Percentiles rank a stretch among this genome's conserved stretches.
Conservation (phyloP, 768 basidiomycete species). For the Pilatotrama ljubarskyi region DNA sequence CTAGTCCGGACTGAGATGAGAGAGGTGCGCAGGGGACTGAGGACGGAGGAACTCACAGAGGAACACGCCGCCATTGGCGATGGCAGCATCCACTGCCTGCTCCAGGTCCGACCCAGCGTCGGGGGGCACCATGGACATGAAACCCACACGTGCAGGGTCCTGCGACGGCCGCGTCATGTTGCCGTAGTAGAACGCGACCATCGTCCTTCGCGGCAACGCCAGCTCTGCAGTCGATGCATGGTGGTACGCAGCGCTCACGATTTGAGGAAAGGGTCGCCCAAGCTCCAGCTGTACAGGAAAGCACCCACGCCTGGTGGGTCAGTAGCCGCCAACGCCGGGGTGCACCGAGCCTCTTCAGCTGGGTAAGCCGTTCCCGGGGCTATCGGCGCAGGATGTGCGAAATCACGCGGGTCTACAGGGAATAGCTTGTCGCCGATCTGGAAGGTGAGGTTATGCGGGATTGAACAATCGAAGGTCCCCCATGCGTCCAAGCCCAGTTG, state of each 20-base stretch:
- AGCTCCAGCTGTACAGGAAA: constrained; percentile 74
- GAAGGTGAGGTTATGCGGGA: constrained; percentile 65
- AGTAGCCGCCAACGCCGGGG: constrained; percentile 56
- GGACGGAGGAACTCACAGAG: constrained; percentile 25
- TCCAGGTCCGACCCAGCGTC: constrained; percentile 47
- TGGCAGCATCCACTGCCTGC: constrained; percentile 36
- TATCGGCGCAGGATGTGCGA: constrained; percentile 45
- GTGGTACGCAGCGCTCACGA: constrained; percentile 44
- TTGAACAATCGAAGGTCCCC: constrained; percentile 53
- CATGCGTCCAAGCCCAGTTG: constrained; percentile 37
- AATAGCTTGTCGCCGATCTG: constrained; percentile 68
- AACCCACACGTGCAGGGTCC: constrained; percentile 68
- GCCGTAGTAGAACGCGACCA: constrained; percentile 72
- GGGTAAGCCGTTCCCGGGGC: constrained; percentile 11
- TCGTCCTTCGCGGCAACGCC: constrained; percentile 43
- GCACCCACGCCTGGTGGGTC: constrained; percentile 57
- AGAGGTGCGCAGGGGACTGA: no score
- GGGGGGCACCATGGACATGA: constrained; percentile 66
- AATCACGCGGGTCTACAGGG: constrained; percentile 76
- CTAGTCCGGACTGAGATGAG: no score
- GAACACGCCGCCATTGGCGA: constrained; percentile 32
- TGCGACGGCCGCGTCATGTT: constrained; percentile 66
- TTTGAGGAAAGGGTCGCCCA: constrained; percentile 77
- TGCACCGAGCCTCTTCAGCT: constrained; percentile 45
- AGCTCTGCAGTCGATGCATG: neutral